phyloP scores from a whole-genome alignment of 2,329 filamentous ascomycete genomes.

The Ophiocordyceps camponoti-leonardi region DNA sequence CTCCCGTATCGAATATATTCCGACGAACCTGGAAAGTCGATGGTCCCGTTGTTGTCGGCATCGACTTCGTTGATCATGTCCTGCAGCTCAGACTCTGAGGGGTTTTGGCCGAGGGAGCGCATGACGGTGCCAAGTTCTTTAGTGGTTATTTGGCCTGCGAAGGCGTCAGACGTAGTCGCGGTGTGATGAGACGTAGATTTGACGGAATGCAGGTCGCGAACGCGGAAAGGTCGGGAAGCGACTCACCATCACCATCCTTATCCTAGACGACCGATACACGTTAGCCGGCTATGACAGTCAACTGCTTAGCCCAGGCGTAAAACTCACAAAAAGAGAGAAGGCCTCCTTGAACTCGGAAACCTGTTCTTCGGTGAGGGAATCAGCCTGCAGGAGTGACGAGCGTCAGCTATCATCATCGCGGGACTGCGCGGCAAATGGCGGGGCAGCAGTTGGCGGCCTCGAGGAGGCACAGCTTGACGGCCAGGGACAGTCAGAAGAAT shows the following conservation, averaged over 20 bases:
- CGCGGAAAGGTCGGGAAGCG: slow-evolving; percentile 1
- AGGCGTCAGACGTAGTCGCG: background rate
- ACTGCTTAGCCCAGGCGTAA: background rate
- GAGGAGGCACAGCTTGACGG: background rate
- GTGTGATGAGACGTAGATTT: background rate
- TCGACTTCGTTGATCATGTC: slow-evolving; percentile 94
- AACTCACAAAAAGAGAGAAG: slow-evolving; percentile 98
- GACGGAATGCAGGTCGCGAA: background rate
- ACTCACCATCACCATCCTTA: slow-evolving; percentile 84
- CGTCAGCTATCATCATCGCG: slow-evolving; percentile 5
- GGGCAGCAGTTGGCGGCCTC: background rate
- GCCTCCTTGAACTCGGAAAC: slow-evolving; percentile 99
- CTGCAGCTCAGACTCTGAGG: slow-evolving; percentile 76
- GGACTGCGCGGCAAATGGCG: background rate
- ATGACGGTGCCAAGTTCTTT: slow-evolving; percentile 84
- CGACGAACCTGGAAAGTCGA: slow-evolving; percentile 68
- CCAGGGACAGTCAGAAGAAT: no score
- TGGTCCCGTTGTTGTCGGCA: slow-evolving; percentile 83
- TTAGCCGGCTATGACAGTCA: background rate
- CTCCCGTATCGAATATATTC: background rate
- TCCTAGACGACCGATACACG: slow-evolving; percentile 36
- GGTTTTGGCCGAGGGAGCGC: slow-evolving; percentile 80
- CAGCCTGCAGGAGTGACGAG: slow-evolving; percentile 45
- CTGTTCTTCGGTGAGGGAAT: slow-evolving; percentile 98
- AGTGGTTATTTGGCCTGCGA: slow-evolving; percentile 71